Conservation (phyloP, 306 rosid species). For the Cucumis sativus region Cucumber_9930_V3 NC_026658.2:11003001-11003500, state of each 20-base stretch:
- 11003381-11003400: neutral
- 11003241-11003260: neutral
- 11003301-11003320: neutral
- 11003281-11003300: neutral
- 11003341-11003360: neutral
- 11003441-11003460: neutral
- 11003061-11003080: neutral
- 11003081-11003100: neutral
- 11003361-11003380: neutral
- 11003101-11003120: neutral
- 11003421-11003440: neutral
- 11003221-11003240: neutral
- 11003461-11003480: conserved; percentile 9
- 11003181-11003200: neutral
- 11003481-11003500: conserved; percentile 99
- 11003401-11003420: neutral
- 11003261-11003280: neutral
- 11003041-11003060: neutral
- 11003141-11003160: neutral
- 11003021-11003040: neutral
- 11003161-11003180: neutral
- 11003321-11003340: neutral
- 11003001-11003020: neutral
- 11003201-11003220: neutral
- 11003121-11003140: neutral